phyloP scores from a whole-genome alignment of 148 eudicot genomes.

The Euryodendron excelsum region DNA sequence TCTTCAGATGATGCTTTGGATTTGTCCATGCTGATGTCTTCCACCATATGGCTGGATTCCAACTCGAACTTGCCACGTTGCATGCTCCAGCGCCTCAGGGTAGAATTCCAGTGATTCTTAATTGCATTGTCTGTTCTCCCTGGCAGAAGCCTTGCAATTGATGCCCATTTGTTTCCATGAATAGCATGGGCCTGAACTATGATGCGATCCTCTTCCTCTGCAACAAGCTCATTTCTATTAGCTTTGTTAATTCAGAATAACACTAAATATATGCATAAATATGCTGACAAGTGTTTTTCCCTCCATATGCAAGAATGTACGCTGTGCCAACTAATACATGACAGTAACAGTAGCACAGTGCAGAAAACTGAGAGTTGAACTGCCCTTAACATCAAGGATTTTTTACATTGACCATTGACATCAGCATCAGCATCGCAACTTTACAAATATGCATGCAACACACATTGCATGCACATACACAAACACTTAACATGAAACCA shows the following conservation, averaged over 20 bases:
- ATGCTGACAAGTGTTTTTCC: background rate
- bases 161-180: conserved; percentile 82
- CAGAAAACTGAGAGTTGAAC: background rate
- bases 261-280: background rate
- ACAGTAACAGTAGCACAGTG: background rate
- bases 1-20: conserved; percentile 65
- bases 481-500: background rate
- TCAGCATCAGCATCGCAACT: too few relatives aligned
- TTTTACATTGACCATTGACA: background rate
- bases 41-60: conserved; percentile 19
- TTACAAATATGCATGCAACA: too few relatives aligned
- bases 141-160: conserved; percentile 57
- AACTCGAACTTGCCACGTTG: conserved; percentile 21
- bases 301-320: too few relatives aligned
- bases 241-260: background rate
- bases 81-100: conserved; percentile 41
- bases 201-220: conserved; percentile 67
- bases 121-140: conserved; percentile 77
- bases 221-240: conserved; percentile 10
- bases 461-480: background rate
- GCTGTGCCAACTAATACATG: too few relatives aligned
- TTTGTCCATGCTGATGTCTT: conserved; percentile 33
- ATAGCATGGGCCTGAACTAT: conserved; percentile 51
- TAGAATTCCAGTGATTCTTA: conserved; percentile 79
- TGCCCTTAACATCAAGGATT: background rate